Evolutionary conservation across 352 stramenopile genomes (phyloP), one percentile per base, ranked within the genome.

Genomic region (Phytophthora idaei): DNA sequence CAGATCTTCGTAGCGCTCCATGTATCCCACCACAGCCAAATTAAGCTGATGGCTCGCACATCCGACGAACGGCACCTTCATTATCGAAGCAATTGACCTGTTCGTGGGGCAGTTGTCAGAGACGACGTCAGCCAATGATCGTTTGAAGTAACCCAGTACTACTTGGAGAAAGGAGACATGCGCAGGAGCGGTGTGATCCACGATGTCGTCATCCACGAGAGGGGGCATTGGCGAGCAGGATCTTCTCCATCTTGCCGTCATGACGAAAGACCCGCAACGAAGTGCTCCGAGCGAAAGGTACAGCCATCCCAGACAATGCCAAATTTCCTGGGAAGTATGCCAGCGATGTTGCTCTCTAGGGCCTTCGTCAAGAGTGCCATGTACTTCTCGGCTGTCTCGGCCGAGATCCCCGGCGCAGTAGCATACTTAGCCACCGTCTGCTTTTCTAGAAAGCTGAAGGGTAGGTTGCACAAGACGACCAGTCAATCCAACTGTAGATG

Each of bases 221-320:
- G 17, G 17, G 17, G 17, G 17, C 17, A 21, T 21, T 21, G 17
- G 17, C 17, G 17, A 21, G 42, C n/a, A 61, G 31, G 12, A 45
- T 27, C 8, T 51, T 61, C 39, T 61, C n/a, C 28, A 36, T 45
- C 29, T 44, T 52, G 4, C 9, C 7, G 21, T 52, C 55, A 32
- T 61, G 17, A 21, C 17, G 17, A 21, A 21, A 21, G 17, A 21
- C 17, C 17, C 6, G n/a, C 17, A 5, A 45, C 10, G 9, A 53
- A 53, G 29, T 52, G 31, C 9, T 53, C 17, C 6, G 54, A 53
- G 4, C 42, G 15, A 5, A 63, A 63, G 1, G 17, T 42, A 9
- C 56, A 44, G 2, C 56, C 56, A 32, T 56, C 56, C 5, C 44
- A 55, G 1, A 56, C 21, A 14, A 63, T 55, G 1, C 17, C 45